Conservation (phyloP, 108 stramenopile species). For the Conticribra weissflogii region DNA sequence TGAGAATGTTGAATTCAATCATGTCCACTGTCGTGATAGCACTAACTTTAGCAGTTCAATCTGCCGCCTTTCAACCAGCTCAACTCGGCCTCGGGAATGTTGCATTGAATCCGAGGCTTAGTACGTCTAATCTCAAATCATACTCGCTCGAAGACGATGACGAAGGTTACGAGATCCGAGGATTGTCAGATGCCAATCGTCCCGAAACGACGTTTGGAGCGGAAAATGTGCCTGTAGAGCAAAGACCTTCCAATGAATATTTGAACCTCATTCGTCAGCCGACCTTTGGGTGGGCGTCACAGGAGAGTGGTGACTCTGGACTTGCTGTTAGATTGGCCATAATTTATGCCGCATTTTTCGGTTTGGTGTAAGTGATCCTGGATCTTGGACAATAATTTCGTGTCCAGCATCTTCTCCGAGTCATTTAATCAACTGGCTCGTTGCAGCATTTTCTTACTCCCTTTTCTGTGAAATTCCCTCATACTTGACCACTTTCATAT, state of each 20-base stretch:
- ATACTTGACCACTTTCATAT: too few species aligned
- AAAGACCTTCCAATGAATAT: slow-evolving; percentile 86
- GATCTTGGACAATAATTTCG: slow-evolving; percentile 5
- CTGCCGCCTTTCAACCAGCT: too few species aligned
- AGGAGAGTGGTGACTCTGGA: slow-evolving; percentile 51
- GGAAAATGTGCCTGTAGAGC: slow-evolving; percentile 78
- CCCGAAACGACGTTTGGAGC: slow-evolving; percentile 82
- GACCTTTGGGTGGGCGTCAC: slow-evolving; percentile 76
- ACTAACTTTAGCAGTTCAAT: too few species aligned
- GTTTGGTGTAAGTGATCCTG: slow-evolving; percentile 43
- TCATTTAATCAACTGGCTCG: too few species aligned
- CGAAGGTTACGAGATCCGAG: too few species aligned
- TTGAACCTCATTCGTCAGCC: slow-evolving; percentile 71
- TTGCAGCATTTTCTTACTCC: too few species aligned
- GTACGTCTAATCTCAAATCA: background rate
- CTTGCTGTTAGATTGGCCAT: slow-evolving; percentile 51
- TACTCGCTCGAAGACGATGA: background rate
- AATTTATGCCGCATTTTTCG: slow-evolving; percentile 52
- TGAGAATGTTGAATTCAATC: too few species aligned
- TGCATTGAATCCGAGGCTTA: too few species aligned
- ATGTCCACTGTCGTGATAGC: too few species aligned
- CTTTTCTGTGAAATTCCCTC: too few species aligned
- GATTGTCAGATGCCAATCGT: too few species aligned
- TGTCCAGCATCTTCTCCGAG: slow-evolving; percentile 6
- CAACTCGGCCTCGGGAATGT: too few species aligned